Evolutionary conservation across 2,329 filamentous ascomycete genomes (phyloP).

Genomic region (Pyrenochaeta sp.): DNA sequence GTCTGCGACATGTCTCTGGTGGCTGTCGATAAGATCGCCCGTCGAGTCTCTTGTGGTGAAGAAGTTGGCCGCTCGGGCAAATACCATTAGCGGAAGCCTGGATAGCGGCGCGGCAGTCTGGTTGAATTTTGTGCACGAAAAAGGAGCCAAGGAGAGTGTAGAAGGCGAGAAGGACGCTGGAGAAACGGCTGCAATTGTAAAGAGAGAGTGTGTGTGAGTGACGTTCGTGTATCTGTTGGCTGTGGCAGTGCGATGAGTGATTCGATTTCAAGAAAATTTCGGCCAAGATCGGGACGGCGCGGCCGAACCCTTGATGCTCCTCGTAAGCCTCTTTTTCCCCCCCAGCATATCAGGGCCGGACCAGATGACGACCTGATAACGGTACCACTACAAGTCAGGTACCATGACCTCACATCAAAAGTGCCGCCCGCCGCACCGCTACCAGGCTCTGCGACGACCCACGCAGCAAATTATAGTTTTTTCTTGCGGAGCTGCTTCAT

Average conservation of each 20-base stretch:
- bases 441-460: not conserved
- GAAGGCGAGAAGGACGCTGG: slow-evolving; percentile 8
- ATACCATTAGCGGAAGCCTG: slow-evolving; percentile 55
- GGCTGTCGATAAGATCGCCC: slow-evolving; percentile 51
- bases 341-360: slow-evolving; percentile 12
- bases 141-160: slow-evolving; percentile 6
- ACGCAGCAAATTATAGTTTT: not conserved
- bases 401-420: not conserved
- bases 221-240: slow-evolving; percentile 30
- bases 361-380: no score
- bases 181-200: no score
- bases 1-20: slow-evolving; percentile 29
- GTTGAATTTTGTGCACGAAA: slow-evolving; percentile 1
- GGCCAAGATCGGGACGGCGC: slow-evolving; percentile 37
- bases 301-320: slow-evolving; percentile 1
- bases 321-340: no score
- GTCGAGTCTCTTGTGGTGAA: slow-evolving; percentile 48
- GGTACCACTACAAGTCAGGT: no score
- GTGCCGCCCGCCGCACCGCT: not conserved
- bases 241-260: slow-evolving; percentile 21
- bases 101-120: slow-evolving; percentile 21
- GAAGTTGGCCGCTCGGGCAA: slow-evolving; percentile 60
- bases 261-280: slow-evolving; percentile 35
- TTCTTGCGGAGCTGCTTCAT: not conserved
- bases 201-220: no score